Base-by-base conservation (phyloP, 345 rosid genomes). In the Boechera stricta region DNA sequence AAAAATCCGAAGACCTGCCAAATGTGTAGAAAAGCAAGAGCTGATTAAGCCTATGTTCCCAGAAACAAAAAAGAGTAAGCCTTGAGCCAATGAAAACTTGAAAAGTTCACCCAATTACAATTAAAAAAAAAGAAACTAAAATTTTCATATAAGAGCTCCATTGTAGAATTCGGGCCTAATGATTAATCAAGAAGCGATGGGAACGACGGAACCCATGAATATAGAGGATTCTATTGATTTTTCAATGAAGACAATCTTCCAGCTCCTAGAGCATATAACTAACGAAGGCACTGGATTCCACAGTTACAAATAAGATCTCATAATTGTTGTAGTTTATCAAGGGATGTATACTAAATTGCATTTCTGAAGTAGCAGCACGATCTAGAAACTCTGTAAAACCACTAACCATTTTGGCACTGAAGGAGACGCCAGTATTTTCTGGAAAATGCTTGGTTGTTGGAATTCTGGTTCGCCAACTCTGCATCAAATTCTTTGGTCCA, bases 381-480 rank as follows among this genome's bases (percentile, higher is more conserved):
- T 70, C 67, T 61, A 74, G 68, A 44, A 26, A 42, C 69, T 55
- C 73, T 9, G 52, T n/a, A 66, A 75, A 61, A 52, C 63, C 47
- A 69, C 79, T 72, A 75, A 96, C 99, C 99, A 81, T 96, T 96
- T 88, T 91, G 98, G 85, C 97, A 96, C 77, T 93, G 99, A 53
- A 96, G 88, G 77, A 93, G 99, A 56, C 98, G 99, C 99, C 99
- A 96, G 72, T 91, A 92, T 87, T 93, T 96, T 71, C 94, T 85
- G 21, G 97, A 88, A 84, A 95, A 95, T 74, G 96, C 96, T 87
- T 92, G 99, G 83, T 87, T 86, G 71, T 85, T 78, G 58, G 86
- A 81, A 82, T 90, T 90, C 62, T 91, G 91, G 84, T 82, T 87
- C 16, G 92, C 84, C 61, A 91, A 80, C 70, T 96, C 96, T 47